phyloP scores from a whole-genome alignment of 371 early-diverging fungal genomes.

The Capillidium heterosporum region DNA sequence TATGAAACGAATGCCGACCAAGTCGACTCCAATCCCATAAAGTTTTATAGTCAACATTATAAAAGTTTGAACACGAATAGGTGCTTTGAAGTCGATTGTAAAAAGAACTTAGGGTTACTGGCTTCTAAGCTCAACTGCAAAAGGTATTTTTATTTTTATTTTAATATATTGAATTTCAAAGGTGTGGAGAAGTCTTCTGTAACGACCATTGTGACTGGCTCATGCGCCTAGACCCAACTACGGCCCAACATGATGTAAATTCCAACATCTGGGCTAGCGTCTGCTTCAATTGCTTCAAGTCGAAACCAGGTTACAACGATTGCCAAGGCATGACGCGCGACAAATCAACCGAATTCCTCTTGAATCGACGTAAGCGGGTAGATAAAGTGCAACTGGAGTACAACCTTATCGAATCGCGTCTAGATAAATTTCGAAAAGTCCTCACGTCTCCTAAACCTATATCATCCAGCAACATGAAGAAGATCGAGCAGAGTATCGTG shows the following conservation, averaged over 20 bases:
- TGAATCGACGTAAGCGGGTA: neutral
- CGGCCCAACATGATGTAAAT: neutral
- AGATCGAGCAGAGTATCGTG: slow-evolving; percentile 36
- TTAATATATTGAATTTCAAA: neutral
- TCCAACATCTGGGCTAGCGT: neutral
- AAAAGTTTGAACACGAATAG: neutral
- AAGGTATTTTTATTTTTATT: neutral
- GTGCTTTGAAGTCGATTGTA: neutral
- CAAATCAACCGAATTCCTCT: neutral
- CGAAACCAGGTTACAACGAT: neutral
- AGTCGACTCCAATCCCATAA: too few species aligned
- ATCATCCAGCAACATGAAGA: neutral
- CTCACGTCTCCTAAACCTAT: too few species aligned
- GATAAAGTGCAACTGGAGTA: slow-evolving; percentile 29
- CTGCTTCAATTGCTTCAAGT: neutral
- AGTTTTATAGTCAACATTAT: neutral
- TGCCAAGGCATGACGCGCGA: neutral
- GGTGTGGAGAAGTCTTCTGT: slow-evolving; percentile 5
- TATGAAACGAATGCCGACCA: too few species aligned
- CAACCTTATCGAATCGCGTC: slow-evolving; percentile 68
- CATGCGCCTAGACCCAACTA: neutral
- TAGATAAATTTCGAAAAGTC: slow-evolving; percentile 37
- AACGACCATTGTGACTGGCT: neutral
- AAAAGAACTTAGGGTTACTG: neutral
- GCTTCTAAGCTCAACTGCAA: neutral